phyloP scores from a whole-genome alignment of 2,329 filamentous ascomycete genomes.

The Pestalotiopsis sp. region DNA sequence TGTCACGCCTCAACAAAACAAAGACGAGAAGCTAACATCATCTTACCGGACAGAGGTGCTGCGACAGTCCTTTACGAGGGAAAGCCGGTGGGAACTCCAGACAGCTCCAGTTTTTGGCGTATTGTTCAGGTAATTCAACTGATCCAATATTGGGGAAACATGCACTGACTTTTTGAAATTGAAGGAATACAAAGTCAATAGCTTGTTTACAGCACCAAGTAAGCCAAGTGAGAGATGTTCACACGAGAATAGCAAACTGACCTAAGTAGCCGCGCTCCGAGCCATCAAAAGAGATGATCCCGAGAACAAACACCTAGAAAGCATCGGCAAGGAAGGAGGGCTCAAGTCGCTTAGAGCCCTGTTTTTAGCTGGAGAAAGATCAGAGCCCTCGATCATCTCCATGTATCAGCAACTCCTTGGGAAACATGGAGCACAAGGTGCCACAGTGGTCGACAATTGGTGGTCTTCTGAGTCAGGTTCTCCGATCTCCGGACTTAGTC shows the following conservation, averaged over 20 bases:
- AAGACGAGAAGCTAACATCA: neutral
- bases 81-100: slow-evolving; percentile 30
- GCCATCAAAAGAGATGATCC: slow-evolving; percentile 88
- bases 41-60: slow-evolving; percentile 56
- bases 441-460: slow-evolving; percentile 63
- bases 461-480: slow-evolving; percentile 64
- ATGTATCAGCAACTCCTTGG: slow-evolving; percentile 77
- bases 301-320: slow-evolving; percentile 66
- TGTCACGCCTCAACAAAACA: no score
- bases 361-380: slow-evolving; percentile 88
- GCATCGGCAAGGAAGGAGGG: slow-evolving; percentile 68
- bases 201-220: slow-evolving; percentile 83
- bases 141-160: neutral
- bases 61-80: slow-evolving; percentile 90
- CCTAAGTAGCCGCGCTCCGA: slow-evolving; percentile 66
- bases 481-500: slow-evolving; percentile 59
- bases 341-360: slow-evolving; percentile 73
- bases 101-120: slow-evolving; percentile 87
- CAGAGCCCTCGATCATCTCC: slow-evolving; percentile 81
- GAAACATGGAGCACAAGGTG: slow-evolving; percentile 66
- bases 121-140: slow-evolving; percentile 58
- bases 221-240: slow-evolving; percentile 29
- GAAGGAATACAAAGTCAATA: slow-evolving; percentile 77
- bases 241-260: neutral
- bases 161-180: neutral